A percentile compares a stretch with the other conserved stretches of the same genome.
Conservation (phyloP, 768 basidiomycete genomes). For the Dentipellis fragilis region DNA sequence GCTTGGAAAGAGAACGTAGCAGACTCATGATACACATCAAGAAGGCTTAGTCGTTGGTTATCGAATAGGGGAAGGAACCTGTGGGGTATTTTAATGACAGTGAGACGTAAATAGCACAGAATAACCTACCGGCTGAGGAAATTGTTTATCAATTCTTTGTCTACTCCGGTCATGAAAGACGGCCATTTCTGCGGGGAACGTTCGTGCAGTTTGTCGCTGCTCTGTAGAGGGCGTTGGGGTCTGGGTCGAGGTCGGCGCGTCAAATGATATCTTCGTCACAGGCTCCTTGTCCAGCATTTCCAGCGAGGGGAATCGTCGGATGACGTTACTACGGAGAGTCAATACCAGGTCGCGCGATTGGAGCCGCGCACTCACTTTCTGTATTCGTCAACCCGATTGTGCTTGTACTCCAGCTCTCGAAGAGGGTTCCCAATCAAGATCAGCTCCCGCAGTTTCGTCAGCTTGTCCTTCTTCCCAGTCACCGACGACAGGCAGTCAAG, state of each 20-base stretch:
- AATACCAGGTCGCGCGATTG: slow-evolving; percentile 1
- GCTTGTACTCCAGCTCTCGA: slow-evolving; percentile 46
- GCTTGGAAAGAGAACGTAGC: slow-evolving; percentile 90
- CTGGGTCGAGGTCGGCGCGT: slow-evolving; percentile 47
- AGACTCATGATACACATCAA: slow-evolving; percentile 67
- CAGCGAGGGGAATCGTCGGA: slow-evolving; percentile 70
- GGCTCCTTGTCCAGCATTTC: slow-evolving; percentile 79
- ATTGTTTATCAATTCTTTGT: slow-evolving; percentile 53
- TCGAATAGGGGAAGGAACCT: slow-evolving; percentile 88
- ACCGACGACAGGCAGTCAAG: slow-evolving; percentile 56
- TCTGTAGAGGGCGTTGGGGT: slow-evolving; percentile 26
- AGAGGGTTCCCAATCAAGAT: slow-evolving; percentile 72
- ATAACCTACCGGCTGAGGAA: slow-evolving; percentile 66
- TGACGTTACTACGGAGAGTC: slow-evolving; percentile 50
- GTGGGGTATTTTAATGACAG: not conserved
- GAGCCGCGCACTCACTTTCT: slow-evolving; percentile 40
- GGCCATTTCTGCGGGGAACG: slow-evolving; percentile 73
- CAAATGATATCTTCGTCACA: slow-evolving; percentile 73
- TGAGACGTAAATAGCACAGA: not conserved
- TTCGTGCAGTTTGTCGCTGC: slow-evolving; percentile 44
- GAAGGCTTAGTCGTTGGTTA: slow-evolving; percentile 52
- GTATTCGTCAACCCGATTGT: slow-evolving; percentile 53
- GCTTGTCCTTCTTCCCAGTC: slow-evolving; percentile 45
- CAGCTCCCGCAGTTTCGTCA: slow-evolving; percentile 59
- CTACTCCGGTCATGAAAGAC: slow-evolving; percentile 69